phyloP scores from a whole-genome alignment of 139 green algal genomes.

The Volvox reticuliferus region DNA sequence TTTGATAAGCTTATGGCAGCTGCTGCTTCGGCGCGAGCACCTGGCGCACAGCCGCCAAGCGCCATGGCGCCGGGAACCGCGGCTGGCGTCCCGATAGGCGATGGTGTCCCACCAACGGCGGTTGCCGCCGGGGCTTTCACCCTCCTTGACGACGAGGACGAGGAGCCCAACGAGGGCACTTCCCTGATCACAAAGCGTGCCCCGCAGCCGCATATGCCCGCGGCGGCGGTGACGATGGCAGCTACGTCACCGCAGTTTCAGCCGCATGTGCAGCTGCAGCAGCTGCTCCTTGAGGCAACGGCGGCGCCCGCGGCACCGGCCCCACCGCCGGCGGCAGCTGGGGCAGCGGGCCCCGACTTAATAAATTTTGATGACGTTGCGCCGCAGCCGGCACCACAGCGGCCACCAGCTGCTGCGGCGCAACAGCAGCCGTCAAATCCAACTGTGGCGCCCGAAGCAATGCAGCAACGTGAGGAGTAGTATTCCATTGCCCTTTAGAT shows the following conservation, averaged over 20 bases:
- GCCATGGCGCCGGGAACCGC: neutral
- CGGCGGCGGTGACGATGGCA: neutral
- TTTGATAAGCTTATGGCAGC: constrained; percentile 40
- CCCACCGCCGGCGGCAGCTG: neutral
- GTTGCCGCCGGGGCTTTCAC: neutral
- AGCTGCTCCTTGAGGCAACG: neutral
- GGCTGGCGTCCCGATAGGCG: neutral
- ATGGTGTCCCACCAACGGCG: neutral
- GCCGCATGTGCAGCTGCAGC: neutral
- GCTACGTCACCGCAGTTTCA: neutral
- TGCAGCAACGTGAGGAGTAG: neutral
- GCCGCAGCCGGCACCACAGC: neutral
- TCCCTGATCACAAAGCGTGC: constrained; percentile 10
- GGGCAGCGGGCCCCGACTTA: neutral
- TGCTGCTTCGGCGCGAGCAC: neutral
- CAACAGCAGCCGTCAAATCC: too few species aligned
- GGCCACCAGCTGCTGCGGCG: neutral
- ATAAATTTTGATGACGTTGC: constrained; percentile 33
- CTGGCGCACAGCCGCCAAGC: neutral
- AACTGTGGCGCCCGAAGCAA: neutral
- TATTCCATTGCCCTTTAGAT: neutral
- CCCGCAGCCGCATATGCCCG: neutral
- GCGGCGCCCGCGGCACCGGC: neutral
- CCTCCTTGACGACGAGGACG: constrained; percentile 37
- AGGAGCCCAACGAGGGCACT: constrained; percentile 2